Evolutionary conservation across 2,329 filamentous ascomycete genomes (phyloP).

Genomic region (Scedosporium apiospermum): DNA sequence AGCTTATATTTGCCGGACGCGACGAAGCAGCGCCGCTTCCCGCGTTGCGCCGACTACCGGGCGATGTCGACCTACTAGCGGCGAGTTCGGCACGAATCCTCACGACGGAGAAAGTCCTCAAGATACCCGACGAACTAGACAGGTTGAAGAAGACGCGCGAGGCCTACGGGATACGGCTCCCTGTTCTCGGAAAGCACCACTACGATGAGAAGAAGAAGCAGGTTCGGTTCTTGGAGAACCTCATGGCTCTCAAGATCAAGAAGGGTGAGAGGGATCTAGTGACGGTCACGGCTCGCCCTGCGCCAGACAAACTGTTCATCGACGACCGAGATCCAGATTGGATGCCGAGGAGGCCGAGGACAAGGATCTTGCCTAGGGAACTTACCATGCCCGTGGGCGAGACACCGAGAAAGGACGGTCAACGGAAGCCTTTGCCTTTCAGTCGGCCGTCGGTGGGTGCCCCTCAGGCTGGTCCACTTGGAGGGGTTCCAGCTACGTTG

Average conservation of each 20-base stretch:
- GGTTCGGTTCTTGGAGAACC: constrained; percentile 52
- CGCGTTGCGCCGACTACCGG: constrained; percentile 38
- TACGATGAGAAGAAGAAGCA: constrained; percentile 38
- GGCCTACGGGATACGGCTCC: constrained; percentile 29
- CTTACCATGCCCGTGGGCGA: not conserved
- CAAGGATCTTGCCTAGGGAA: not conserved
- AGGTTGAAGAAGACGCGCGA: constrained; percentile 32
- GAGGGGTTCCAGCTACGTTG: not conserved
- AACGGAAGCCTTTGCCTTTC: constrained; percentile 8
- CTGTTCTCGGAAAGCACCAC: constrained; percentile 31
- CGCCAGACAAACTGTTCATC: constrained; percentile 28
- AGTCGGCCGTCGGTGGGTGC: not conserved
- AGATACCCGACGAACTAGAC: constrained; percentile 23
- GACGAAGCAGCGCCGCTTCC: constrained; percentile 28
- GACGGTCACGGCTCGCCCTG: constrained; percentile 45
- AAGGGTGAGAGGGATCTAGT: constrained; percentile 58
- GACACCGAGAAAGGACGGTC: constrained; percentile 6
- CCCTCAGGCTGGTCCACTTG: not conserved
- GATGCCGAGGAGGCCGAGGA: constrained; percentile 10
- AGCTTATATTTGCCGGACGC: constrained; percentile 59
- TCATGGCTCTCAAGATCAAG: constrained; percentile 55
- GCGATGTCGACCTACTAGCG: constrained; percentile 62
- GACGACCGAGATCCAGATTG: constrained; percentile 32
- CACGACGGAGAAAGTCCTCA: constrained; percentile 53
- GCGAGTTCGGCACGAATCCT: constrained; percentile 61